These are phyloP conservation scores for Tricholoma saponaceum DNA, from an alignment of 768 basidiomycete species.

Conservation along the genomic window DNA sequence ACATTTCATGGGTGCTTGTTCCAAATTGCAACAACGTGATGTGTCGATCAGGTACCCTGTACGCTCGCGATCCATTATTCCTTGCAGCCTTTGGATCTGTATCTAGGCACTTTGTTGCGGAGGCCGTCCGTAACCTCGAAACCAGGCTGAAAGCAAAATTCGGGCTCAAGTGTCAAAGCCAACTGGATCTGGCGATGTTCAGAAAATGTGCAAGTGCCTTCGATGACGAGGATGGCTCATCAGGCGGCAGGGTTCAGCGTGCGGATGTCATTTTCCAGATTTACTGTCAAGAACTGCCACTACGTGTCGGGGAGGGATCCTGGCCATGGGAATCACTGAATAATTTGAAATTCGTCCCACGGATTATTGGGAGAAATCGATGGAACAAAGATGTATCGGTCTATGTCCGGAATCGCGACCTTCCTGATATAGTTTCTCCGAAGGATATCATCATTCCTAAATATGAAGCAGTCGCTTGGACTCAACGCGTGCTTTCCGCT, in stretches of 20 bases:
- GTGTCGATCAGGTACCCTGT: constrained; percentile 23
- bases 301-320: constrained; percentile 15
- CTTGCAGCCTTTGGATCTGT: constrained; percentile 28
- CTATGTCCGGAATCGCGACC: constrained; percentile 16
- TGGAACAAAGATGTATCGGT: constrained; percentile 13
- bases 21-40: constrained; percentile 28
- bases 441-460: constrained; percentile 31
- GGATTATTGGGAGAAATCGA: constrained; percentile 10
- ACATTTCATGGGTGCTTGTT: constrained; percentile 19
- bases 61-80: constrained; percentile 32
- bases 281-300: constrained; percentile 31
- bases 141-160: constrained; percentile 15
- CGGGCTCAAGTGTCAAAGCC: constrained; percentile 26
- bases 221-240: constrained; percentile 10
- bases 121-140: constrained; percentile 26
- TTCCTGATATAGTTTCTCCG: constrained; percentile 35
- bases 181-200: constrained; percentile 32
- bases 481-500: constrained; percentile 36
- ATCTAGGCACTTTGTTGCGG: constrained; percentile 27
- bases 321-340: constrained; percentile 29
- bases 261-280: constrained; percentile 28
- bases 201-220: constrained; percentile 30
- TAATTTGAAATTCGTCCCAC: constrained; percentile 36
- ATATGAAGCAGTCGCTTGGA: constrained; percentile 43
- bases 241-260: constrained; percentile 14